A percentile compares a stretch with the other conserved stretches of the same genome.
Evolutionary conservation across 768 basidiomycete genomes (phyloP).

Genomic region (Podaxis sp.): DNA sequence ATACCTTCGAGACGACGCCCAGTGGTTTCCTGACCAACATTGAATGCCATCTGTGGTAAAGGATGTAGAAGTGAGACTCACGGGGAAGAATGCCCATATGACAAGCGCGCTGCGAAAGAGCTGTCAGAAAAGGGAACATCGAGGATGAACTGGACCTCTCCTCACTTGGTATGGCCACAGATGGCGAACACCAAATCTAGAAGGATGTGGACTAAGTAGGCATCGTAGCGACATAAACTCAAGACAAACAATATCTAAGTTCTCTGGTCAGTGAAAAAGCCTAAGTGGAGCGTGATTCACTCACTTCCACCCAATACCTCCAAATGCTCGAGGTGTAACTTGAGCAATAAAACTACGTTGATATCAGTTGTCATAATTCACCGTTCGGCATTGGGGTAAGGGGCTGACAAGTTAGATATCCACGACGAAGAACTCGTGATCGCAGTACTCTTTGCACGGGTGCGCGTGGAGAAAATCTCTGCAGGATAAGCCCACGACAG

Average conservation of each 20-base stretch:
- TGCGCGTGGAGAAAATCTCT: conserved; percentile 44
- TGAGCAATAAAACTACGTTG: conserved; percentile 41
- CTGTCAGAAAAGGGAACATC: neutral
- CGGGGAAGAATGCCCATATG: conserved; percentile 45
- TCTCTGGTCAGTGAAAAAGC: neutral
- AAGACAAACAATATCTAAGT: conserved; percentile 3
- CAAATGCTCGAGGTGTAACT: conserved; percentile 41
- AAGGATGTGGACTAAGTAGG: neutral
- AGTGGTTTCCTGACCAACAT: conserved; percentile 36
- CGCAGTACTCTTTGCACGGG: conserved; percentile 44
- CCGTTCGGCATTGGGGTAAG: neutral
- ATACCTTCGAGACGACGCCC: conserved; percentile 42
- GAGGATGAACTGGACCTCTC: neutral
- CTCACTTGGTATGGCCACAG: conserved; percentile 44
- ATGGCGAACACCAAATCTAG: conserved; percentile 45
- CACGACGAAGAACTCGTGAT: conserved; percentile 44
- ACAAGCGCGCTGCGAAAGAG: conserved; percentile 30
- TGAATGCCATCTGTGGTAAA: neutral
- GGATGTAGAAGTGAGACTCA: conserved; percentile 16
- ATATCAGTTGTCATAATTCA: neutral
- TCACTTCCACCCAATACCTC: conserved; percentile 41
- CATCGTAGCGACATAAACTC: neutral
- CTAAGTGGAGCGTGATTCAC: conserved; percentile 8
- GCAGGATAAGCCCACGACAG: conserved; percentile 47
- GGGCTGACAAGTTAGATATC: conserved; percentile 42